Base-by-base conservation (phyloP, 2,329 filamentous ascomycete species). In the Zymoseptoria ardabiliae region DNA sequence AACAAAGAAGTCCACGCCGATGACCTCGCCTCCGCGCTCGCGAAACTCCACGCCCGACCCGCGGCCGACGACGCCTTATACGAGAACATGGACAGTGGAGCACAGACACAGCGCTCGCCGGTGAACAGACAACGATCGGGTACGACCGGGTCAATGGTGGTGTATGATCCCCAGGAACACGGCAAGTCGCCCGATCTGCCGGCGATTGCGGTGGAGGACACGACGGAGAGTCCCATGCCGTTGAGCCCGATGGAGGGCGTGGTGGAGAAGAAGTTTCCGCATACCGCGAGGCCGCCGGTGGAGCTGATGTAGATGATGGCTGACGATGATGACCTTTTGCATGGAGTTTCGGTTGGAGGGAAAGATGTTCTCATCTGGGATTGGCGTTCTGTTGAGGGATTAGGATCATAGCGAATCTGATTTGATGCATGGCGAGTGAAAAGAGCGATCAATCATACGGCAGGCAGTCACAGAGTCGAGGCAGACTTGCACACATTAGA, bases 1-100 rank as follows among this genome's bases (percentile, higher is more conserved):
- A 87, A 87, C 72, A 86, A 83, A 72, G 80, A 85, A 59, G 84
- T 85, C 8, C 83, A 86, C 66, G 83, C 85, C 0, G 79, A 81
- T 57, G 85, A 87, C 68, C 74, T 87, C 49, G 82, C 82, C 0
- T 70, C 74, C 2, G 85, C 85, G 17, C 71, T 87, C 55, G 74
- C 79, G 17, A 79, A 77, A 60, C 71, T 87, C 57, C 78, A 79
- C 51, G 77, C 78, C 3, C 67, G 71, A 56, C 71, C 70, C 4
- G 68, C 63, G 6, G 69, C 73, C 1, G 68, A 71, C 13, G 70
- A 67, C 45, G 69, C 68, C 19, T 48, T 68, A 62, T 63, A 64
- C 22, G 61, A 68, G 48, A 63, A 70, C 21, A 63, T 65, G 35
- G 63, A 67, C 10, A 53, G 49, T 41, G 4, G 53, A 53, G 50